phyloP scores from a whole-genome alignment of 306 rosid genomes.

The Prunus kanzakura region DNA sequence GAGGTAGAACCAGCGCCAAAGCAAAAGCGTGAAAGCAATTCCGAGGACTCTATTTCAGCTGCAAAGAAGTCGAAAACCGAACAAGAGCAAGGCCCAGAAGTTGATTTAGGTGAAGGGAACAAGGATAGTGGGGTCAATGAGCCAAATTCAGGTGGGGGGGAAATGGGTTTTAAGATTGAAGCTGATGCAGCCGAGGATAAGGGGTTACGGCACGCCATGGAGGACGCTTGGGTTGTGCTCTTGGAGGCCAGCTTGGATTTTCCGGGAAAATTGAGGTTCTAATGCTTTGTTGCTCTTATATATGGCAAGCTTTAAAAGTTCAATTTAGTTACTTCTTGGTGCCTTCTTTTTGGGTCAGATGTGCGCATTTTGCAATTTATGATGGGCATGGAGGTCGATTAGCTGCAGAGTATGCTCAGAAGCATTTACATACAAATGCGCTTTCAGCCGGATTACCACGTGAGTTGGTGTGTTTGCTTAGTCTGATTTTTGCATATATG shows the following conservation, averaged over 20 bases:
- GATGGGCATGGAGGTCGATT: constrained; percentile 95
- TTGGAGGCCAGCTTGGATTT: constrained; percentile 53
- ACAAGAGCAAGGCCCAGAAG: constrained; percentile 12
- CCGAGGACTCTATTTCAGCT: constrained; percentile 3
- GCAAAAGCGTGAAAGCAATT: constrained; percentile 39
- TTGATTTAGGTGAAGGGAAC: not conserved
- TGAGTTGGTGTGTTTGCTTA: constrained; percentile 99
- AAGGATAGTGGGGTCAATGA: constrained; percentile 4
- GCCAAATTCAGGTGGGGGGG: constrained; percentile 15
- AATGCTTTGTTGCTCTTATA: not conserved
- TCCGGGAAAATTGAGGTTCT: constrained; percentile 69
- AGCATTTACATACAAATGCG: constrained; percentile 70
- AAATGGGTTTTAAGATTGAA: constrained; percentile 51
- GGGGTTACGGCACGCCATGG: constrained; percentile 82
- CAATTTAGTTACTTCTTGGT: constrained; percentile 7
- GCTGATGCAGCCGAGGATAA: constrained; percentile 83
- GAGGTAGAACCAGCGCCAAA: constrained; percentile 12
- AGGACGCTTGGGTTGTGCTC: constrained; percentile 74
- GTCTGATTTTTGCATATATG: constrained; percentile 48
- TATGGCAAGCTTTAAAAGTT: not conserved
- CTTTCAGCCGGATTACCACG: constrained; percentile 93
- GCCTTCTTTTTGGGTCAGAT: constrained; percentile 37
- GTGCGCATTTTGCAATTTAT: constrained; percentile 83
- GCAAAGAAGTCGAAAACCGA: constrained; percentile 43
- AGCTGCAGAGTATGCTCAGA: constrained; percentile 84